A percentile compares a stretch with the other conserved stretches of the same genome.
These are phyloP conservation scores for Mikania micrantha DNA, from an alignment of 129 eudicot genomes.

Conservation along the genomic window DNA sequence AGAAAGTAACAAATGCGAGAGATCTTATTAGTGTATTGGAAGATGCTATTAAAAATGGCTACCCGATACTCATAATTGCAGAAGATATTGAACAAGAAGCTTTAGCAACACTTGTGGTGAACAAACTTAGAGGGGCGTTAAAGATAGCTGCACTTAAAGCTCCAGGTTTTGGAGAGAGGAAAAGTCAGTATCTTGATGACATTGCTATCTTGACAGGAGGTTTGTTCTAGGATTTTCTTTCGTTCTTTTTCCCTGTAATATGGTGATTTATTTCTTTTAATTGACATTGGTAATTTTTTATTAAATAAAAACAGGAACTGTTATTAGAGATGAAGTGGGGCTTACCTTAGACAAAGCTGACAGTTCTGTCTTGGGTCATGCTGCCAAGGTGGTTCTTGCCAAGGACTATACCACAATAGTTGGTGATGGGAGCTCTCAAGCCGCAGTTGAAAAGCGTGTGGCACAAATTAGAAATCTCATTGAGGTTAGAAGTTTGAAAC, in stretches of 20 bases:
- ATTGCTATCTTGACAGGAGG: conserved; percentile 50
- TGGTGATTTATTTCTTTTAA: too few relatives aligned
- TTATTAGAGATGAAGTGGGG: conserved; percentile 54
- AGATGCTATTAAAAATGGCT: conserved; percentile 4
- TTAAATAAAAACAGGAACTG: conserved; percentile 33
- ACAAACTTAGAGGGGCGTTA: conserved; percentile 47
- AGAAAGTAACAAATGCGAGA: conserved; percentile 51
- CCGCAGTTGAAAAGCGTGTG: conserved; percentile 34
- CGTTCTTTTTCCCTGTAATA: too few relatives aligned
- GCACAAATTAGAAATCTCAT: conserved; percentile 40
- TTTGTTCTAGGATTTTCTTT: background rate
- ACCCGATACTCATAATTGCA: conserved; percentile 43
- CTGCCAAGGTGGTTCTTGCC: conserved; percentile 48
- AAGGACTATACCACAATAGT: conserved; percentile 53
- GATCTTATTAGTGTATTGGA: conserved; percentile 42
- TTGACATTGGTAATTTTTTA: too few relatives aligned
- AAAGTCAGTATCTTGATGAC: conserved; percentile 47
- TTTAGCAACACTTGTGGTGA: conserved; percentile 57
- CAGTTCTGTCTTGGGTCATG: conserved; percentile 45
- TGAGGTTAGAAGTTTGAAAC: conserved; percentile 23
- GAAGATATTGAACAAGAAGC: conserved; percentile 65
- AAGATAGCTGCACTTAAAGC: conserved; percentile 31
- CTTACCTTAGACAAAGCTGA: conserved; percentile 44
- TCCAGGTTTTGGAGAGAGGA: conserved; percentile 47
- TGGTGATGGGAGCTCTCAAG: conserved; percentile 61